phyloP scores from a whole-genome alignment of 2,329 filamentous ascomycete species.

The Aspergillus sp. region DNA sequence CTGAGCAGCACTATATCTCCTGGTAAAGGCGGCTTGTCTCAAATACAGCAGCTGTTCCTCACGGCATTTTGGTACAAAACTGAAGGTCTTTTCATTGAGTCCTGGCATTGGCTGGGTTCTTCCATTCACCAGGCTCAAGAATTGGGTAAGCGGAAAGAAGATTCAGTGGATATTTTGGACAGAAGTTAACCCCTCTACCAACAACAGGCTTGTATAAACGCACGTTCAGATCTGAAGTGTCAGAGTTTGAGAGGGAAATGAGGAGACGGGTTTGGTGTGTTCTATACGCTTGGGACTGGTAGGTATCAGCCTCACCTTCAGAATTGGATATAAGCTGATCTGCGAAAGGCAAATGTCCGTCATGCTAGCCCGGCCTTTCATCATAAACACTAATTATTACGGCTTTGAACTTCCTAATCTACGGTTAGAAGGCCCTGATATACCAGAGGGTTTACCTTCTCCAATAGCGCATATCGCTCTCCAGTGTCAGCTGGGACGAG shows the following conservation, averaged over 20 bases:
- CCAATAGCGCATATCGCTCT: conserved; percentile 39
- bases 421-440: conserved; percentile 24
- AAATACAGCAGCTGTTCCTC: conserved; percentile 45
- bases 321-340: not conserved
- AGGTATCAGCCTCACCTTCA: conserved; percentile 7
- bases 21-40: conserved; percentile 37
- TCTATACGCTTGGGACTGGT: conserved; percentile 44
- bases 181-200: not conserved
- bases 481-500: conserved; percentile 31
- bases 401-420: conserved; percentile 35
- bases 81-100: conserved; percentile 40
- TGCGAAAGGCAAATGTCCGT: conserved; percentile 34
- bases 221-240: conserved; percentile 24
- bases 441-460: conserved; percentile 31
- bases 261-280: conserved; percentile 41
- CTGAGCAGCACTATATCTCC: conserved; percentile 37
- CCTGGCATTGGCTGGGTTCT: conserved; percentile 41
- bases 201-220: conserved; percentile 30
- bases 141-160: conserved; percentile 25
- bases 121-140: conserved; percentile 44
- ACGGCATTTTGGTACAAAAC: conserved; percentile 42
- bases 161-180: not conserved
- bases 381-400: conserved; percentile 37
- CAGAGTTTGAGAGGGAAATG: conserved; percentile 43
- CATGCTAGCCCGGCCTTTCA: conserved; percentile 37